Percentiles rank a stretch among this genome's conserved stretches.
phyloP scores from a whole-genome alignment of 1,284 basidiomycete species.

The Pterulicium gracile region DNA sequence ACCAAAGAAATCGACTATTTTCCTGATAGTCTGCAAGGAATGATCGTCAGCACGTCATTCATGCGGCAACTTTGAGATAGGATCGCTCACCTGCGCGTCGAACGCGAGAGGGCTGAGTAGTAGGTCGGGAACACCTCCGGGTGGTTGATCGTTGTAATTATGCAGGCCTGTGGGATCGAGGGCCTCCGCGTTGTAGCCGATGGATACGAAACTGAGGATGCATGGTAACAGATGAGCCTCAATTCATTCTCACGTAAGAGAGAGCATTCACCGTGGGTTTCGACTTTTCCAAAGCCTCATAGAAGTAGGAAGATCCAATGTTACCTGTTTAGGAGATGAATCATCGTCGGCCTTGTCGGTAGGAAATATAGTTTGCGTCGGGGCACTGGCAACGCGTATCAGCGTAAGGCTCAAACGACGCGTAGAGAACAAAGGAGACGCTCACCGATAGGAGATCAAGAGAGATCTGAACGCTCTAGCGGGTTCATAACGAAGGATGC shows the following conservation, averaged over 20 bases:
- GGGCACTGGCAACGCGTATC: slow-evolving; percentile 22
- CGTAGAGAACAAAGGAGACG: slow-evolving; percentile 2
- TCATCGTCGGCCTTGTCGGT: slow-evolving; percentile 12
- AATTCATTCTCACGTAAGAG: no score
- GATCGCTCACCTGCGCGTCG: slow-evolving; percentile 39
- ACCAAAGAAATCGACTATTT: slow-evolving; percentile 17
- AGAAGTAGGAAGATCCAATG: slow-evolving; percentile 38
- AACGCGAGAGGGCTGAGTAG: slow-evolving; percentile 46
- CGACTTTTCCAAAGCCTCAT: slow-evolving; percentile 33
- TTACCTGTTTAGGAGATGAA: slow-evolving; percentile 16
- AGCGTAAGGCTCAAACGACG: slow-evolving; percentile 3
- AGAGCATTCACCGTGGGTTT: slow-evolving; percentile 16
- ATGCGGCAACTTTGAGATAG: slow-evolving; percentile 4
- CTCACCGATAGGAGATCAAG: slow-evolving; percentile 62
- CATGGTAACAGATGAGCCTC: slow-evolving; percentile 6
- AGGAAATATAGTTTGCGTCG: slow-evolving; percentile 28
- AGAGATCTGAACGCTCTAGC: slow-evolving; percentile 69
- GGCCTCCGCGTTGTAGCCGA: slow-evolving; percentile 50
- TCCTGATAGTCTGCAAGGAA: slow-evolving; percentile 15
- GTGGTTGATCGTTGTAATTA: slow-evolving; percentile 13
- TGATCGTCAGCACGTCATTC: slow-evolving; percentile 1
- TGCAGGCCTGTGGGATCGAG: slow-evolving; percentile 22
- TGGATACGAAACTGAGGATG: slow-evolving; percentile 33
- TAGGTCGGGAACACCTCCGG: slow-evolving; percentile 23
- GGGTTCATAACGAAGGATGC: slow-evolving; percentile 60